A percentile compares a stretch with the other conserved stretches of the same genome.
Conservation (phyloP, 441 rosid species). For the Geranium incanum region DNA sequence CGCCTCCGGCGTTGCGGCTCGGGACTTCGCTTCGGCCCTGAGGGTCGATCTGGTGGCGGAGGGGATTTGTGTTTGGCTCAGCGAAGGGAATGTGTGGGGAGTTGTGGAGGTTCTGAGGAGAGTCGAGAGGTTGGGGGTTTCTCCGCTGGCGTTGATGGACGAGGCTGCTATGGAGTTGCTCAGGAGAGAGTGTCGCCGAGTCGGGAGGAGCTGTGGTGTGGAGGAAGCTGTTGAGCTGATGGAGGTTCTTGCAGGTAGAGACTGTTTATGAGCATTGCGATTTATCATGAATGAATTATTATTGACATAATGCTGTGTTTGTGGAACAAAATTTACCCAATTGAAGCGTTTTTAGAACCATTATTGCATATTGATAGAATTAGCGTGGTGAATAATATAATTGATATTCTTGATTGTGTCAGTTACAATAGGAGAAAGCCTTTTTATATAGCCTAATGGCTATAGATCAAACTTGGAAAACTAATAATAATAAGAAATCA, state of each 20-base stretch:
- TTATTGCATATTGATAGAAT: too few relatives aligned
- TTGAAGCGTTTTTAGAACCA: too few relatives aligned
- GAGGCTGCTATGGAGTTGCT: conserved; percentile 35
- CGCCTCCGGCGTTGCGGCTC: conserved; percentile 44
- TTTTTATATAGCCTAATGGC: too few relatives aligned
- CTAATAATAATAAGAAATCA: too few relatives aligned
- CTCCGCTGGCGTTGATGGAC: conserved; percentile 47
- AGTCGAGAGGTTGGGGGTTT: conserved; percentile 47
- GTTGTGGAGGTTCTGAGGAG: conserved; percentile 47
- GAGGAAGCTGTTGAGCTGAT: conserved; percentile 46
- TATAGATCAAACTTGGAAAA: too few relatives aligned
- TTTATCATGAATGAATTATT: background rate
- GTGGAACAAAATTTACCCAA: background rate
- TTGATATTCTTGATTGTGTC: too few relatives aligned
- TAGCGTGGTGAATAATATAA: too few relatives aligned
- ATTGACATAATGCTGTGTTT: background rate
- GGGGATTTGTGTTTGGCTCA: conserved; percentile 44
- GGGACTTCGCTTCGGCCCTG: conserved; percentile 41
- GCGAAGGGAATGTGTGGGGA: conserved; percentile 43
- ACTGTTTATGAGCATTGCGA: background rate
- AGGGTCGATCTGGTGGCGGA: conserved; percentile 35
- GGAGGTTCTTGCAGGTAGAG: conserved; percentile 74
- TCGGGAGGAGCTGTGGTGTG: conserved; percentile 41
- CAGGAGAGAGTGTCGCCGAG: conserved; percentile 46
- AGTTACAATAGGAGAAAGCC: too few relatives aligned